These are phyloP conservation scores for Zizania latifolia DNA, from an alignment of 176 grass and related monocot genomes.

Conservation along the genomic window DNA sequence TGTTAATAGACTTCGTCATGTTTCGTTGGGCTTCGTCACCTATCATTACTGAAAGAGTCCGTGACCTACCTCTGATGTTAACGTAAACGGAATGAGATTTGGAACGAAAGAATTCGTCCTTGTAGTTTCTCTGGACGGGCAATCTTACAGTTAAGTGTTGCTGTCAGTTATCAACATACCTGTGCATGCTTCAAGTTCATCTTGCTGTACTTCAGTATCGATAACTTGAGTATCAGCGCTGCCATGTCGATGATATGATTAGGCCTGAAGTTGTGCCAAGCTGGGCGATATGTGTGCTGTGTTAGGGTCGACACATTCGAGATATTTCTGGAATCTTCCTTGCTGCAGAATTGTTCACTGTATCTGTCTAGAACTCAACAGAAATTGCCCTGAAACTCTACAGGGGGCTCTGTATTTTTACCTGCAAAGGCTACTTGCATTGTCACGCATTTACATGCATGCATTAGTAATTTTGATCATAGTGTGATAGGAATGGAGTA, in stretches of 20 bases:
- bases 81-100: no score
- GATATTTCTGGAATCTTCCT: constrained; percentile 36
- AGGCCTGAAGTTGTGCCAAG: constrained; percentile 16
- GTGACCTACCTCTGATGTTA: no score
- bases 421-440: neutral
- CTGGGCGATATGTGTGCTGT: neutral
- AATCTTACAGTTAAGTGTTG: constrained; percentile 22
- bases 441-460: neutral
- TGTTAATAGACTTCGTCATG: no score
- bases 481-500: neutral
- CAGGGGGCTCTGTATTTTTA: neutral
- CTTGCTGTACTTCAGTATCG: neutral
- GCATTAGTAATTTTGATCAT: neutral
- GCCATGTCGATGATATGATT: neutral
- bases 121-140: neutral
- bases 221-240: neutral
- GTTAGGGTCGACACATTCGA: constrained; percentile 5
- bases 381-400: neutral
- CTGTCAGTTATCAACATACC: constrained; percentile 24
- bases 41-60: no score
- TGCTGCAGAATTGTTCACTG: constrained; percentile 3
- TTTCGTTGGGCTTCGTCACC: no score
- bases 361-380: neutral
- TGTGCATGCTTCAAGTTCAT: constrained; percentile 12
- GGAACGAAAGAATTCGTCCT: neutral